Base-by-base conservation (phyloP, 2,329 filamentous ascomycete genomes). In the Ophiocordyceps robertsii region DNA sequence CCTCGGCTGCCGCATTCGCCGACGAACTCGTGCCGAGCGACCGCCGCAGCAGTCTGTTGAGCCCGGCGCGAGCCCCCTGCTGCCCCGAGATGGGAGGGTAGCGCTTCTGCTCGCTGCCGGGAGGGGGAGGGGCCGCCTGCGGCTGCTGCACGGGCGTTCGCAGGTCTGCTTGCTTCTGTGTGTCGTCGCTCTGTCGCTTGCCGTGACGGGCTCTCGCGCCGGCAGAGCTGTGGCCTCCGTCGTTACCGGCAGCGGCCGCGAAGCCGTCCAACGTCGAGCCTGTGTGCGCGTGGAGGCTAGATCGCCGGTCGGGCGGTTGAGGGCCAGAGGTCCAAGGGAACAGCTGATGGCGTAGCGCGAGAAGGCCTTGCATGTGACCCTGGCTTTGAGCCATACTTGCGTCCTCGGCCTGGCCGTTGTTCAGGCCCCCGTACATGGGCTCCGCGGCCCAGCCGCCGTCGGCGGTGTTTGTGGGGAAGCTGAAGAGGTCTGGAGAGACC, bases 401-500 rank as follows among this genome's bases (percentile, higher is more conserved):
- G 2, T 50, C 51, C 54, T 43, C 60, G 24, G 27, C 16, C 4
- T 49, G 44, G 3, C 29, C 38, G 24, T 39, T 48, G 29, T 49
- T 50, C 31, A 39, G 60, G 1, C 67, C 67, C 1, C 67, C 67
- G 47, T 71, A 70, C 56, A 73, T 70, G 24, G 61, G 62, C 9
- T 68, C 62, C 10, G 65, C 60, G 16, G 66, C 63, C 73, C 73
- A 77, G 10, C 63, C 61, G 14, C 55, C 54, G 30, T 50, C 56
- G n/a, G 49, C 44, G 0, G 60, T 53, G 7, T 53, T 58, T 0
- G 56, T 57, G 0, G 73, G 72, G 44, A 77, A 75, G 16, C 66
- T 62, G 45, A 77, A 77, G 2, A 77, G 58, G 44, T 77, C 73
- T 0, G 73, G 73, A 4, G 72, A 74, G 1, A 49, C 49, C 24